Evolutionary conservation across 1,139 yeast species (phyloP), one percentile per base, ranked within the genome.

Genomic region (Pichia sorboxylosa): DNA sequence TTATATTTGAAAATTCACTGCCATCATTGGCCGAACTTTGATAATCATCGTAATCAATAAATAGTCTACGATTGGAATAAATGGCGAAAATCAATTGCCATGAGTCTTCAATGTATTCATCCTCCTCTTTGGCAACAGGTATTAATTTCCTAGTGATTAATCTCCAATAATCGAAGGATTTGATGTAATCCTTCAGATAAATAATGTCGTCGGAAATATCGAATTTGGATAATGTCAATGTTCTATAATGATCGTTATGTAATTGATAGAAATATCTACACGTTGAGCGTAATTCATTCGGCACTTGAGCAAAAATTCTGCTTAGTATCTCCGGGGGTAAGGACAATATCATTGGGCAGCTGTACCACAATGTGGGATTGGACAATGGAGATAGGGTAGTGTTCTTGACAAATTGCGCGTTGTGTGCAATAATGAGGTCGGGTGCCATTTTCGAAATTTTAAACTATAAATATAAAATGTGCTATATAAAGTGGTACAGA

Each of bases 41-140:
- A 45, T 69, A 69, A 44, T 70, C 76, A 3, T 59, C 46, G 38
- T 63, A 61, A 38, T 69, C 72, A 11, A 76, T 72, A 51, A 64
- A 73, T 17, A 73, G 44, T 23, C 79, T 48, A 33, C 69, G 63
- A 45, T 69, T 72, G 41, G 59, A 61, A 35, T 69, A 54, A 4
- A 73, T 52, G 0, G 72, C 61, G 40, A 67, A 69, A 2, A 72
- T 58, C 28, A 72, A 58, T 40, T 57, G 61, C 79, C 80, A 73
- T 1, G 78, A 65, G 54, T 73, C 75, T 35, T 55, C 55, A 24
- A 71, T 39, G 37, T 32, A 52, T 30, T 45, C 36, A 30, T 49
- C 45, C 18, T 43, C 34, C 6, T 47, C 39, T 11, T 30, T 26
- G 6, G 40, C 27, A 17, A 21, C 13, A 1, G 66, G 49, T 3